Percentiles rank a stretch among this genome's conserved stretches.
These are phyloP conservation scores for Magnusiomyces ingens DNA, from an alignment of 1,139 yeast species.

Conservation along the genomic window DNA sequence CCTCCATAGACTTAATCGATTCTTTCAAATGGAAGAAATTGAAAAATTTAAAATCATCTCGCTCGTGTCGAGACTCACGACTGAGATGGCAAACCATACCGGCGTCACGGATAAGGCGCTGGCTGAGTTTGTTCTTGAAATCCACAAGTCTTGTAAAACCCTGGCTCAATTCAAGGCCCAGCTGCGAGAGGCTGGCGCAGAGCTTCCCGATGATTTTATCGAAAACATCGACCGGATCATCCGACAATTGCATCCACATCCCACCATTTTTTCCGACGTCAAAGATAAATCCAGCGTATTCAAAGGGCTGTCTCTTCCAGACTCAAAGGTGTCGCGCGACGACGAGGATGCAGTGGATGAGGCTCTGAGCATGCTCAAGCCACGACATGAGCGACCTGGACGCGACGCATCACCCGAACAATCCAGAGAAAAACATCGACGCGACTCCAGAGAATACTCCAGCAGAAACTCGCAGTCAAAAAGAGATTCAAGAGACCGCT, in stretches of 20 bases:
- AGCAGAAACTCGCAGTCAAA: too few relatives aligned
- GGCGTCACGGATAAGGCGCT: slow-evolving; percentile 39
- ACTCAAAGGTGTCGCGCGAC: slow-evolving; percentile 9
- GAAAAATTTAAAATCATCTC: slow-evolving; percentile 32
- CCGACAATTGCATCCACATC: slow-evolving; percentile 29
- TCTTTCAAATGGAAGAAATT: slow-evolving; percentile 24
- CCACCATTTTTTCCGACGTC: background rate
- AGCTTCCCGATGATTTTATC: slow-evolving; percentile 44
- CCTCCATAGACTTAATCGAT: background rate
- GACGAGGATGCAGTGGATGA: slow-evolving; percentile 10
- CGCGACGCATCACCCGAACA: slow-evolving; percentile 5
- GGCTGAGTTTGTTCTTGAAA: slow-evolving; percentile 49
- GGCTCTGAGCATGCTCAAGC: slow-evolving; percentile 10
- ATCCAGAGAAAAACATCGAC: background rate
- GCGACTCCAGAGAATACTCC: background rate
- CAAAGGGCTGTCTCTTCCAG: slow-evolving; percentile 23
- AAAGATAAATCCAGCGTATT: slow-evolving; percentile 15
- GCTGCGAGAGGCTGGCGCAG: slow-evolving; percentile 56
- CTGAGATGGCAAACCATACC: slow-evolving; percentile 30
- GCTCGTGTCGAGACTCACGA: slow-evolving; percentile 31
- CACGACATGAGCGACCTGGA: background rate
- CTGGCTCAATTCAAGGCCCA: slow-evolving; percentile 38
- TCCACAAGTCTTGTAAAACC: slow-evolving; percentile 38
- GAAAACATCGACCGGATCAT: slow-evolving; percentile 35
- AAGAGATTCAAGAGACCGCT: background rate